Evolutionary conservation across 164 flowering plant species (phyloP), one percentile per base, ranked within the genome.

Genomic region (Warburgia ugandensis): DNA sequence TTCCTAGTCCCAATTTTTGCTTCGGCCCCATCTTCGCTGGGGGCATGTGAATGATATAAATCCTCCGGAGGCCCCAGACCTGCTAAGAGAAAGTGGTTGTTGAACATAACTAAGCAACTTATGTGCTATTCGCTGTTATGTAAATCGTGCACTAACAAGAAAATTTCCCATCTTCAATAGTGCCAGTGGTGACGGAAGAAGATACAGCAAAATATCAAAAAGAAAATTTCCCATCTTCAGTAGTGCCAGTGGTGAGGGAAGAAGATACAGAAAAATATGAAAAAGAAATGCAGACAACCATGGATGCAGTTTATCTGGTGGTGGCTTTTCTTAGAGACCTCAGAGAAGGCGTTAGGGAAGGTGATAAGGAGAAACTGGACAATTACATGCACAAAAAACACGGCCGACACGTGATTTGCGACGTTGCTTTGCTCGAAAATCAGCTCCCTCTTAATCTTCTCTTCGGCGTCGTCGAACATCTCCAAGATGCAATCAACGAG

Each of bases 241-340:
- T 37, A 20, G 17, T 37, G 41, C n/a, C 14, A 5, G 17, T 13
- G 41, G 41, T 37, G 41, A 37, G 14, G n/a, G 17, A 4, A 20
- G 10, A 22, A 16, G 11, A 29, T 33, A 3, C 42, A 39, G 51
- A 45, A n/a, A 27, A 39, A 16, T 55, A 58, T 56, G 50, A 20
- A 32, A 23, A 9, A 27, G 16, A 10, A 7, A 16, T 51, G 16
- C 25, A 26, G 29, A 14, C 11, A 51, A 37, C 16, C 23, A 41
- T 42, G 8, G 58, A 54, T 31, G 58, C 58, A 10, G 39, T 54
- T 20, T 54, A 54, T 42, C 26, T 54, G 8, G 48, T 42, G 26
- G 37, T 54, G 58, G 49, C 20, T 20, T 54, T 54, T 31, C 48
- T 41, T 3, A 29, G 32, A 29, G 48, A 54, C 48, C 11, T 54